Base-by-base conservation (phyloP, 371 early-diverging fungal genomes). In the Mortierella sp. region DNA sequence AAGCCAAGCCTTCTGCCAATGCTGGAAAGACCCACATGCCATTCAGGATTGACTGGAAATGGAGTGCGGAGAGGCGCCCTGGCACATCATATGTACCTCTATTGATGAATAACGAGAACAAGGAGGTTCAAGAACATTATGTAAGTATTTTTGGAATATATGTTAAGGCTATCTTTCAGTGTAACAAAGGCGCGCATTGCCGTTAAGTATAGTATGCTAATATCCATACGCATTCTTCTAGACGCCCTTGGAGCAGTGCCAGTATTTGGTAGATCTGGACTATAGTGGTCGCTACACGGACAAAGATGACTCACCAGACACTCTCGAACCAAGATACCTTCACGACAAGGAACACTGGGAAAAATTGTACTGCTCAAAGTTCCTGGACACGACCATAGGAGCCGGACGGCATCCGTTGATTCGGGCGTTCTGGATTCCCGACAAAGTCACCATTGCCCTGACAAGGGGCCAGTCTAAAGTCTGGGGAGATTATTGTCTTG, bases 401-500 rank as follows among this genome's bases (percentile, higher is more conserved):
- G 86, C 86, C 6, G 86, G 86, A 45, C 45, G 80, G 58, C 79
- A 82, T 70, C 81, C 82, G 8, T 81, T 82, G 86, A 80, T 85
- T 21, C 71, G 86, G 3, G 86, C 86, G 24, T 85, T 85, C 54
- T 85, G 86, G 86, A 76, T 85, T 26, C 86, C 86, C 2, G 72
- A 79, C 68, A 81, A 81, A 47, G 26, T 85, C 26, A 74, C 72
- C 4, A 60, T 81, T 16, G 86, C 86, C 7, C 44, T 85, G 75
- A 85, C 81, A n/a, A 68, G 86, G 57, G 86, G 86, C 1, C 77
- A 85, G 70, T 60, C 74, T 19, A 85, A 85, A 48, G 80, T 77
- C 10, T 85, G 86, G 86, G 86, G 86, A 13, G 86, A 85, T 44
- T 85, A 85, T 38, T 85, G 86, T 72, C 72, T 85, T n/a, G 86